Conservation (phyloP, 2,329 filamentous ascomycete species). For the Venturia carpophila region DNA sequence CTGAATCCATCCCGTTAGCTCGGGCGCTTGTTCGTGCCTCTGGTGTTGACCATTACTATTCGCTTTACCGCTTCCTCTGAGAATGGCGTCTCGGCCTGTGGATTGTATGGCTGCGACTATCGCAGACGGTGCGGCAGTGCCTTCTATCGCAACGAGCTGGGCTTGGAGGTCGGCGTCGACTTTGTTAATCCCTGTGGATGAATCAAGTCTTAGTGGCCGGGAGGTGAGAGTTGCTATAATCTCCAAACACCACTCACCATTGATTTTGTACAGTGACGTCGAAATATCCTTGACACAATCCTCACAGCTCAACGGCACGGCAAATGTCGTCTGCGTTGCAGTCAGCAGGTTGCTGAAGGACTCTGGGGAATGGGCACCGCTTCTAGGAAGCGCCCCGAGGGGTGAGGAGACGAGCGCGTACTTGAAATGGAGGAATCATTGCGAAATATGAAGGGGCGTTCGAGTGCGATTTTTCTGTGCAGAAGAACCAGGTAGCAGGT, state of each 20-base stretch:
- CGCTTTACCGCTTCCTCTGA: conserved; percentile 78
- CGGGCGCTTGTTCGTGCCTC: conserved; percentile 9
- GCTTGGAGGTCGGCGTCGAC: conserved; percentile 75
- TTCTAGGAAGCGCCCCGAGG: not conserved
- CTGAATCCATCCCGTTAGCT: conserved; percentile 31
- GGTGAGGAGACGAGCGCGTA: conserved; percentile 10
- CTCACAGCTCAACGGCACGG: conserved; percentile 88
- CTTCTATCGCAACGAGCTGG: conserved; percentile 77
- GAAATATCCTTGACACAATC: conserved; percentile 82
- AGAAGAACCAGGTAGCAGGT: not conserved
- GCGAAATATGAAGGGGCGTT: not conserved
- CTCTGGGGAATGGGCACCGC: not conserved
- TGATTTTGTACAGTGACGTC: conserved; percentile 64
- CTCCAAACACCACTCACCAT: conserved; percentile 40
- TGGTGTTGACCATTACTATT: conserved; percentile 58
- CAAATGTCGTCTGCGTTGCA: conserved; percentile 69
- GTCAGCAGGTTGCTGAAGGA: conserved; percentile 13
- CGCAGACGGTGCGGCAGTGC: conserved; percentile 81
- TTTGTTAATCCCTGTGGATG: conserved; percentile 61
- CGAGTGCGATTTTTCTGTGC: not conserved
- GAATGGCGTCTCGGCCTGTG: conserved; percentile 87
- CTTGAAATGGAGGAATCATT: conserved; percentile 19
- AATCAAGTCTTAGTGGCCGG: conserved; percentile 18
- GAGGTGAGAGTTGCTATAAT: not conserved
- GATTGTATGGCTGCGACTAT: conserved; percentile 84